phyloP scores from a whole-genome alignment of 495 filamentous ascomycete genomes.

The Usnea hakonensis region DNA sequence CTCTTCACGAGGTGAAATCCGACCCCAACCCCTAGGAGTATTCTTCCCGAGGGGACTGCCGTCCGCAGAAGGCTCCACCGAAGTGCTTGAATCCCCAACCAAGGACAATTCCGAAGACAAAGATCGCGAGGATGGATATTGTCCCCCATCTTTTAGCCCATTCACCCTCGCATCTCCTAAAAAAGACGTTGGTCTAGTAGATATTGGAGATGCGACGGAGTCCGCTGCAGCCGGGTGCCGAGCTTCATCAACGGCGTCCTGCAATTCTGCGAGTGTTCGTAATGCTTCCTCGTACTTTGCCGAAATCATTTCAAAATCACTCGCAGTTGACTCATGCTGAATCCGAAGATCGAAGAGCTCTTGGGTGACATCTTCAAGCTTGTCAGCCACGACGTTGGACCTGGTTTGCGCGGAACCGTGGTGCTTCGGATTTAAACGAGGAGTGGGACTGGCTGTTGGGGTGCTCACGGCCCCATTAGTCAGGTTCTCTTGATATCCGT shows the following conservation, averaged over 20 bases:
- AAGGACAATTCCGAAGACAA: constrained; percentile 95
- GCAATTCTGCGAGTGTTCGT: constrained; percentile 68
- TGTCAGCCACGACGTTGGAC: constrained; percentile 79
- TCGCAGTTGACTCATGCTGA: constrained; percentile 78
- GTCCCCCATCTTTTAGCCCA: constrained; percentile 66
- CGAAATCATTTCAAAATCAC: constrained; percentile 73
- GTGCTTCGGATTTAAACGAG: constrained; percentile 35
- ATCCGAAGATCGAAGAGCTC: constrained; percentile 86
- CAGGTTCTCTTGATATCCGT: constrained; percentile 25
- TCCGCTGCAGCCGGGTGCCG: constrained; percentile 53
- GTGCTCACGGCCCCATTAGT: constrained; percentile 24
- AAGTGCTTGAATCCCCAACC: constrained; percentile 72
- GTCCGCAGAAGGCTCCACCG: constrained; percentile 53
- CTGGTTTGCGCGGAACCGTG: constrained; percentile 61
- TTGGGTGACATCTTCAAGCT: constrained; percentile 84
- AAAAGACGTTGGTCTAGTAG: constrained; percentile 76
- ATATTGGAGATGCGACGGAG: constrained; percentile 49
- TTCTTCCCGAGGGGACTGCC: constrained; percentile 35
- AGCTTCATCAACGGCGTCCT: constrained; percentile 78
- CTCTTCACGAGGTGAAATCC: constrained; percentile 29
- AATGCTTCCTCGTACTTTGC: constrained; percentile 88
- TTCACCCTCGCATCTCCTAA: constrained; percentile 75
- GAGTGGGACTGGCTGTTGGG: constrained; percentile 24
- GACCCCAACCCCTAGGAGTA: constrained; percentile 23
- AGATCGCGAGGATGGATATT: constrained; percentile 83